These are phyloP conservation scores for Nemania serpens DNA, from an alignment of 2,329 filamentous ascomycete genomes.

Conservation along the genomic window DNA sequence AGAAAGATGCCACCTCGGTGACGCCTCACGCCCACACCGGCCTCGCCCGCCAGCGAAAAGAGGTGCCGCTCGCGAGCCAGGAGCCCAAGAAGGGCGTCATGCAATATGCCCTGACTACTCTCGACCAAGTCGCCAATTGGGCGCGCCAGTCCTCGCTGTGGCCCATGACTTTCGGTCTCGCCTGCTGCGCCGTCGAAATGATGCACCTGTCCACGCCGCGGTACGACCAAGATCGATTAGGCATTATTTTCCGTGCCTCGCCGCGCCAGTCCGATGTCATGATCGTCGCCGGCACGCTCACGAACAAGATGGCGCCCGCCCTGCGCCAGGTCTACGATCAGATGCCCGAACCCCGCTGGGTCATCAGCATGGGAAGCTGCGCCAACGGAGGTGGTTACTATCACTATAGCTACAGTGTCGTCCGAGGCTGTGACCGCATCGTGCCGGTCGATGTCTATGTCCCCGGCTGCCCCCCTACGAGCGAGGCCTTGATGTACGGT, in stretches of 20 bases:
- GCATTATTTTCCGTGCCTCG: conserved; percentile 89
- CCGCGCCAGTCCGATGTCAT: conserved; percentile 89
- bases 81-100: conserved; percentile 78
- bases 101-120: conserved; percentile 84
- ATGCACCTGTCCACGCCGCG: conserved; percentile 88
- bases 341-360: conserved; percentile 92
- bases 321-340: conserved; percentile 92
- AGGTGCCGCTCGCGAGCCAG: conserved; percentile 79
- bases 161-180: conserved; percentile 87
- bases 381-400: conserved; percentile 87
- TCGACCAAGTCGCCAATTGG: conserved; percentile 84
- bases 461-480: conserved; percentile 70
- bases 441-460: conserved; percentile 82
- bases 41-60: conserved; percentile 63
- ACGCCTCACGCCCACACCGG: conserved; percentile 60
- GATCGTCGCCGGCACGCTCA: conserved; percentile 91
- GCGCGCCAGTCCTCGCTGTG: conserved; percentile 81
- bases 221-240: conserved; percentile 86
- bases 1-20: conserved; percentile 64
- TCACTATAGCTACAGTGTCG: conserved; percentile 82
- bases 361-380: conserved; percentile 81
- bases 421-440: conserved; percentile 75
- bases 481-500: conserved; percentile 67
- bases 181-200: conserved; percentile 91
- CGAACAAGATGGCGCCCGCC: conserved; percentile 95